Evolutionary conservation across 257 asterid species (phyloP), one percentile per base, ranked within the genome.

Genomic region (Thymus mandschuricus): DNA sequence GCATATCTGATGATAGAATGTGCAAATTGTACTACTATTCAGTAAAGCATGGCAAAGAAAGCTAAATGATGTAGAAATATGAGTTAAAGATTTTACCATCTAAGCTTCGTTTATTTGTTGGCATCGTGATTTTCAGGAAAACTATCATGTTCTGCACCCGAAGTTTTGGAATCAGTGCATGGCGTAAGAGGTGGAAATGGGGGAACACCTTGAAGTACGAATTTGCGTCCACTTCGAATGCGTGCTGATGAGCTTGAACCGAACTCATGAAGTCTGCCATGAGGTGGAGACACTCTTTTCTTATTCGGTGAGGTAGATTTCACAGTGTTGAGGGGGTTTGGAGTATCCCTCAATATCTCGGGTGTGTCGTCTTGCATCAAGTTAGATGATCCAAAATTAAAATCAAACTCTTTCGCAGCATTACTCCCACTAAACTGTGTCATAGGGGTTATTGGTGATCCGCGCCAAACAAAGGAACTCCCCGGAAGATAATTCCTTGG

Each of bases 281-380:
- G 85, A 71, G 91, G 89, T 44, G 89, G 95, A 74, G 96, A 88
- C 69, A 86, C 84, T 64, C 92, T 79, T 75, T 88, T 90, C 83
- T 83, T 85, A 70, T 83, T 82, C 12, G 92, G 92, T 15, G 97
- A 88, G 82, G 77, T 78, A n/a, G 84, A 84, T 78, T 88, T 86
- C 72, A 88, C 86, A 35, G 72, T 83, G 65, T 67, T 67, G 46
- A 68, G 64, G 52, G 83, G 81, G 35, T 70, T 68, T 66, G 84
- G 49, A 67, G 63, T 61, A 38, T 81, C 86, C 79, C 79, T 84
- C 66, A 90, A 68, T 77, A 86, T 80, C 51, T 81, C 86, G 10
- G 86, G 93, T 27, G 85, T 86, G 58, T 82, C 90, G 66, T 86
- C 90, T 75, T 69, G 81, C 66, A 71, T 68, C 30, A 59, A 72